Base-by-base conservation (phyloP, 805 yeast species). In the Zygoascus ofunaensis region DNA sequence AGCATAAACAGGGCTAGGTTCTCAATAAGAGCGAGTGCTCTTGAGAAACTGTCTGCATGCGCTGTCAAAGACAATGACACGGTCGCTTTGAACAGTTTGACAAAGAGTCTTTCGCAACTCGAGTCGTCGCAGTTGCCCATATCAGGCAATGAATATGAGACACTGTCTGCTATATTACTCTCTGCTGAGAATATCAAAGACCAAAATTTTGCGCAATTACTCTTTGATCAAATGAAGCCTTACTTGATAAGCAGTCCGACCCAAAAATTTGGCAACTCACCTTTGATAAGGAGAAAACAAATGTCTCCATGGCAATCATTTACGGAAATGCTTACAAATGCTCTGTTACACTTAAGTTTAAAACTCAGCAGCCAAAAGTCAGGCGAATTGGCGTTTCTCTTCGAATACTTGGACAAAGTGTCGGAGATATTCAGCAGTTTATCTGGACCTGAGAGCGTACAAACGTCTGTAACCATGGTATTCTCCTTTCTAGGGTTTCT, bases 141-240 rank as follows among this genome's bases (percentile, higher is more conserved):
- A 46, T 37, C 52, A 4, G 47, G 53, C 8, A 54, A 54, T 5
- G 75, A 73, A 55, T 67, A 69, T 46, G 83, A 80, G 49, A 70
- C 73, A 4, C 63, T 80, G 47, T 51, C 73, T 37, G 82, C 86
- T 0, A 60, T 82, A 22, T 75, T 81, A 48, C 65, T 65, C 22
- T 63, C 76, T 12, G 66, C 76, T 4, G 49, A 55, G 3, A 50
- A 51, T 28, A 53, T 70, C 44, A 56, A 57, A 45, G 66, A 63
- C 43, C 56, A 57, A 20, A 54, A 50, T 4, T 74, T 73, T 36
- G 80, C 75, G 3, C 55, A 61, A 12, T 46, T 61, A 7, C 56
- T 79, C 28, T 54, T 73, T n/a, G 60, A 62, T 4, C 71, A 74
- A 46, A 65, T 80, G 41, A 59, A 68, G 4, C 49, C 57, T 14